Base-by-base conservation (phyloP, 805 yeast genomes). In the Candida nonsorbophila region DNA sequence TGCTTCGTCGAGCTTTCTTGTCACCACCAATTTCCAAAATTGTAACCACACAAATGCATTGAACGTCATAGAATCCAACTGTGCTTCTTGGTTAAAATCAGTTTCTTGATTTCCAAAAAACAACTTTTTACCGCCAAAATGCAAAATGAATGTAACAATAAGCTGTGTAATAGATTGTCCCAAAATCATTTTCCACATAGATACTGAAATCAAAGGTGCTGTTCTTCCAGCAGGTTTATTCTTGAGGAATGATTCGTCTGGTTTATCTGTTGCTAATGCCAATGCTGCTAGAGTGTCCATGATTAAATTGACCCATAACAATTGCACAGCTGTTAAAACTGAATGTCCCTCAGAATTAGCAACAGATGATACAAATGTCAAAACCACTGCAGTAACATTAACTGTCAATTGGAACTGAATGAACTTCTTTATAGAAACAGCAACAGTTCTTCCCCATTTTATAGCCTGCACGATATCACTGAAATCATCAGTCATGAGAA, bases 251-350 rank as follows among this genome's bases (percentile, higher is more conserved):
- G 79, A 72, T 27, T 79, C 84, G 45, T 86, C 88, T 0, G 98
- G 98, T 45, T 90, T 88, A 53, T 92, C 98, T 3, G 98, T 92
- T 5, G 98, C 98, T 45, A 92, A 70, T 0, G 98, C 98, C 45
- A 92, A 69, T 3, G 98, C 98, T 3, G 98, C 98, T 39, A 92
- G 72, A 0, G 98, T 92, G 56, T 92, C 98, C 98, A 92, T 92
- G 47, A 92, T 92, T 55, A 92, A 69, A 57, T 92, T 92, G 28
- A 92, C 97, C 98, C 98, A 92, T 39, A 92, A 67, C 42, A 92
- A 74, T 62, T 92, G 98, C 25, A 92, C 98, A 1, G 98, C 98
- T 16, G 97, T 90, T 47, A 92, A 67, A 7, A 92, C 98, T 4
- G 97, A 84, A 22, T 72, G 59, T 41, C 88, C 90, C 27, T 78